Evolutionary conservation across 805 yeast genomes (phyloP).

Genomic region (Millerozyma acaciae): DNA sequence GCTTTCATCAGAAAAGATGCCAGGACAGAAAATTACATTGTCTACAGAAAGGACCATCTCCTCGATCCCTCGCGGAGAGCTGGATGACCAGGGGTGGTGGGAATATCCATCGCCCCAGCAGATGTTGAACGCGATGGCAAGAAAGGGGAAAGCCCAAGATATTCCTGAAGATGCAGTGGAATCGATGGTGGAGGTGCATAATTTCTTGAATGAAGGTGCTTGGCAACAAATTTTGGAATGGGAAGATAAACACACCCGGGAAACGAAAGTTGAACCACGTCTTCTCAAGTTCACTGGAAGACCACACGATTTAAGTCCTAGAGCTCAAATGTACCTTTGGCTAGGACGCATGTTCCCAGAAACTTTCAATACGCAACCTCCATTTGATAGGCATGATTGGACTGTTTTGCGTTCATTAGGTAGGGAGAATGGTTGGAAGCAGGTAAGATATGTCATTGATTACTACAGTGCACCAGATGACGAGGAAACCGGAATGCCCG

Average conservation of each 20-base stretch:
- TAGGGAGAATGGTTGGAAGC: conserved; percentile 47
- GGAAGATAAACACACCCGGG: conserved; percentile 71
- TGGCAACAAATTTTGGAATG: conserved; percentile 92
- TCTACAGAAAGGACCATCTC: conserved; percentile 84
- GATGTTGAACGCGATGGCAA: conserved; percentile 96
- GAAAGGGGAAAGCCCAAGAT: conserved; percentile 85
- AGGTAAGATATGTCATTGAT: conserved; percentile 90
- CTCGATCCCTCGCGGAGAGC: conserved; percentile 79
- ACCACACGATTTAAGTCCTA: conserved; percentile 82
- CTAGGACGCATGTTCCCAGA: conserved; percentile 71
- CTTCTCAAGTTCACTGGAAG: conserved; percentile 85
- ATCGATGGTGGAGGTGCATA: conserved; percentile 95
- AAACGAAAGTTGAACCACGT: conserved; percentile 63
- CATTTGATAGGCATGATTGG: conserved; percentile 99
- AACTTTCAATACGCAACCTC: conserved; percentile 71
- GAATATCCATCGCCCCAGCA: conserved; percentile 99
- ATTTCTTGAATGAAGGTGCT: conserved; percentile 94
- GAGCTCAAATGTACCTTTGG: conserved; percentile 66
- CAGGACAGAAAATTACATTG: conserved; percentile 74
- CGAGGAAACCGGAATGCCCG: conserved; percentile 79
- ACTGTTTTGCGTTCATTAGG: conserved; percentile 72
- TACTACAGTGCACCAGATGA: conserved; percentile 96
- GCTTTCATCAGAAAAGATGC: conserved; percentile 61
- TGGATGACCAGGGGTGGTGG: conserved; percentile 73
- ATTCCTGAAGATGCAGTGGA: conserved; percentile 95